phyloP scores from a whole-genome alignment of 2,329 filamentous ascomycete genomes.

The Alternaria dauci region DNA sequence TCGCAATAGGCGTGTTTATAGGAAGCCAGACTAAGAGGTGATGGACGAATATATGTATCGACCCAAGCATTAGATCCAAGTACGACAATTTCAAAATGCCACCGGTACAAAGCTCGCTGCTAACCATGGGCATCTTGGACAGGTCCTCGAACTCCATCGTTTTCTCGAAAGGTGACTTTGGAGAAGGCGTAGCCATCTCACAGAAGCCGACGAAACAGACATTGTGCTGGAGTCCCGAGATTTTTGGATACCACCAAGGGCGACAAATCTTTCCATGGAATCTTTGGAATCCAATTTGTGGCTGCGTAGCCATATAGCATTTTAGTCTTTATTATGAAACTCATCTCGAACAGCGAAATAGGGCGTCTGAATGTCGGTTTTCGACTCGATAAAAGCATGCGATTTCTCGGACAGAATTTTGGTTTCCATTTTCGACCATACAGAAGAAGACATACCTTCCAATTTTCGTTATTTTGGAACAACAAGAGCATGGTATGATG shows the following conservation, averaged over 20 bases:
- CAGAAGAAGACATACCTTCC: too few relatives aligned
- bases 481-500: background rate
- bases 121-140: background rate
- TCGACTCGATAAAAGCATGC: too few relatives aligned
- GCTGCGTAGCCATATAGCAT: background rate
- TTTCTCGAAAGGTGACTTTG: background rate
- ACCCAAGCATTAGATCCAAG: background rate
- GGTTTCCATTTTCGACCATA: too few relatives aligned
- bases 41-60: background rate
- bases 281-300: background rate
- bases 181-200: background rate
- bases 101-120: background rate
- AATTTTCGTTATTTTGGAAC: too few relatives aligned
- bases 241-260: background rate
- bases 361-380: background rate
- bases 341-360: background rate
- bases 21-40: background rate
- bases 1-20: background rate
- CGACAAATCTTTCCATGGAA: background rate
- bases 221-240: fast-evolving
- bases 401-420: too few relatives aligned
- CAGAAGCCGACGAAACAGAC: background rate
- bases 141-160: background rate
- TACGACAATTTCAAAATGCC: background rate
- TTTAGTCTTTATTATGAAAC: background rate